These are phyloP conservation scores for Meyerozyma sp. DNA, from an alignment of 1,139 yeast species.

Conservation along the genomic window DNA sequence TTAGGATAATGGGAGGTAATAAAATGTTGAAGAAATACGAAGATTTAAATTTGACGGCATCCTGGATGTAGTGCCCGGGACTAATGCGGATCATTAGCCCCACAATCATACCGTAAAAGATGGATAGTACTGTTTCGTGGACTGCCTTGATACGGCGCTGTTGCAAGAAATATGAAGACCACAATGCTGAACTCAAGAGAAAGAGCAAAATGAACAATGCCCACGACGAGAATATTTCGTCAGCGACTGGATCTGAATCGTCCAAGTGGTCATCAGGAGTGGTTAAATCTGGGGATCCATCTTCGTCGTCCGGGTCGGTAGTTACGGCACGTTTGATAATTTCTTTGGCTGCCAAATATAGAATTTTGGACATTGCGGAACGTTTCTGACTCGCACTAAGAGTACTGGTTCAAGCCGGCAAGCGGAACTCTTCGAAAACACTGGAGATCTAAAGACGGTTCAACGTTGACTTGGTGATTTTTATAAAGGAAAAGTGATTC, in stretches of 20 bases:
- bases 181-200: constrained; percentile 78
- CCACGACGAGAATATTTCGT: constrained; percentile 96
- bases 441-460: too few species aligned
- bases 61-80: constrained; percentile 97
- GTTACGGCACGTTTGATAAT: constrained; percentile 5
- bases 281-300: constrained; percentile 44
- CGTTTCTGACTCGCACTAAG: too few species aligned
- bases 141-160: constrained; percentile 89
- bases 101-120: constrained; percentile 94
- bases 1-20: constrained; percentile 92
- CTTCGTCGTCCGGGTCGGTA: constrained; percentile 26
- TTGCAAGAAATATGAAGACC: constrained; percentile 93
- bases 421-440: too few species aligned
- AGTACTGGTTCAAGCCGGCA: too few species aligned
- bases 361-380: not conserved
- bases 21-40: constrained; percentile 90
- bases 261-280: constrained; percentile 52
- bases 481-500: too few species aligned
- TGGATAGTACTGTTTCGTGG: constrained; percentile 94
- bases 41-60: constrained; percentile 91
- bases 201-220: constrained; percentile 83
- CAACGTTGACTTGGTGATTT: too few species aligned
- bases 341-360: constrained; percentile 1
- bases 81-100: constrained; percentile 84
- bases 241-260: constrained; percentile 85